Conservation (phyloP, 2,329 filamentous ascomycete species). For the Diaporthe citriasiana region DNA sequence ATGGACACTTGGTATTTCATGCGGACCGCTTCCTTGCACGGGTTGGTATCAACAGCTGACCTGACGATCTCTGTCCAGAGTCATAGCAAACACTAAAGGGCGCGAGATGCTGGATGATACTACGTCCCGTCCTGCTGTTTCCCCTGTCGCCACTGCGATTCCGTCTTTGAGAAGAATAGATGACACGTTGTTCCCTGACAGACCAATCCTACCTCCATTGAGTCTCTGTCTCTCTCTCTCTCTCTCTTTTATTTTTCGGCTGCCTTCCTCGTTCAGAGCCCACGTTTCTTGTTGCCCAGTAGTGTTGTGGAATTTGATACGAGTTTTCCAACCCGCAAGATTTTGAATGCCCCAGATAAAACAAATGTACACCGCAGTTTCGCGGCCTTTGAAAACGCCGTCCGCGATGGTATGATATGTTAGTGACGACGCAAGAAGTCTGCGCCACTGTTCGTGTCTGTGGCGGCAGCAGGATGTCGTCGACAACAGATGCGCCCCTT, state of each 20-base stretch:
- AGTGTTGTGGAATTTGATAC: not conserved
- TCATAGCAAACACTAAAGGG: not conserved
- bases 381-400: constrained; percentile 20
- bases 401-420: constrained; percentile 20
- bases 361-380: constrained; percentile 1
- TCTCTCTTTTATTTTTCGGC: not conserved
- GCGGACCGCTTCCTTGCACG: constrained; percentile 1
- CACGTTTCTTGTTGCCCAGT: constrained; percentile 3
- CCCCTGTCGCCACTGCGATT: not conserved
- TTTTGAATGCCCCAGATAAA: constrained; percentile 25
- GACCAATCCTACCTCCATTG: not conserved
- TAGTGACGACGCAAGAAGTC: constrained; percentile 14
- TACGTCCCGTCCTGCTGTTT: constrained; percentile 2
- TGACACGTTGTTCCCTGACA: not conserved
- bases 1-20: not conserved
- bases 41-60: not conserved
- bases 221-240: not conserved
- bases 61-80: constrained; percentile 10
- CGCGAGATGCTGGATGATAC: not conserved
- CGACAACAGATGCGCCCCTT: constrained; percentile 22
- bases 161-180: not conserved
- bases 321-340: not conserved
- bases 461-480: constrained; percentile 7
- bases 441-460: constrained; percentile 8
- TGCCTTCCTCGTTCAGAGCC: not conserved